Conservation (phyloP, 2,329 filamentous ascomycete genomes). For the Apiospora arundinis region DNA sequence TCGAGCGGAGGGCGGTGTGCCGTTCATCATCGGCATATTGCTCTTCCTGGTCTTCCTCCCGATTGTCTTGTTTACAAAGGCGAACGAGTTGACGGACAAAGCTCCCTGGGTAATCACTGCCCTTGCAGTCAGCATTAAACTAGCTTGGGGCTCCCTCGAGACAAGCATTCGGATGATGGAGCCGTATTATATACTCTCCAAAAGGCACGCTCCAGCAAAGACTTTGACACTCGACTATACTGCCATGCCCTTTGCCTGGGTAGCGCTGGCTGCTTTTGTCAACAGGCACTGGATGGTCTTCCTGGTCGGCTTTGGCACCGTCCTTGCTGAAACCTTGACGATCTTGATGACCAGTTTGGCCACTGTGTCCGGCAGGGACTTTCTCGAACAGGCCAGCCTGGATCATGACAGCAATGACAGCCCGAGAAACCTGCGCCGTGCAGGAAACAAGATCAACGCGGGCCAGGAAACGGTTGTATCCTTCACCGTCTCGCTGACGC, state of each 20-base stretch:
- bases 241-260: conserved; percentile 70
- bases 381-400: conserved; percentile 47
- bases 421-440: conserved; percentile 24
- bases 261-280: conserved; percentile 65
- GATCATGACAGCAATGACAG: conserved; percentile 27
- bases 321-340: conserved; percentile 76
- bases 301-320: conserved; percentile 71
- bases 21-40: conserved; percentile 64
- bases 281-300: conserved; percentile 72
- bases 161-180: conserved; percentile 75
- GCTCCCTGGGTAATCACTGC: conserved; percentile 71
- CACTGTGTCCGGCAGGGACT: conserved; percentile 67
- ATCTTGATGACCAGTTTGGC: conserved; percentile 71
- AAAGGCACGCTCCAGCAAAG: conserved; percentile 67
- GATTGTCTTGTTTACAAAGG: conserved; percentile 64
- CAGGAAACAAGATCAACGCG: conserved; percentile 46
- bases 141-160: conserved; percentile 73
- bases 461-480: conserved; percentile 67
- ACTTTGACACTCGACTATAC: conserved; percentile 77
- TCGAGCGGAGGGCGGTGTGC: conserved; percentile 62
- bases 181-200: conserved; percentile 74
- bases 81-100: conserved; percentile 62
- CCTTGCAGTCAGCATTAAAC: conserved; percentile 70
- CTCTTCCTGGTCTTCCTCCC: conserved; percentile 65
- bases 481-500: conserved; percentile 69